These are phyloP conservation scores for Arthrobotrys entomopaga DNA, from an alignment of 2,329 filamentous ascomycete species.

Conservation along the genomic window DNA sequence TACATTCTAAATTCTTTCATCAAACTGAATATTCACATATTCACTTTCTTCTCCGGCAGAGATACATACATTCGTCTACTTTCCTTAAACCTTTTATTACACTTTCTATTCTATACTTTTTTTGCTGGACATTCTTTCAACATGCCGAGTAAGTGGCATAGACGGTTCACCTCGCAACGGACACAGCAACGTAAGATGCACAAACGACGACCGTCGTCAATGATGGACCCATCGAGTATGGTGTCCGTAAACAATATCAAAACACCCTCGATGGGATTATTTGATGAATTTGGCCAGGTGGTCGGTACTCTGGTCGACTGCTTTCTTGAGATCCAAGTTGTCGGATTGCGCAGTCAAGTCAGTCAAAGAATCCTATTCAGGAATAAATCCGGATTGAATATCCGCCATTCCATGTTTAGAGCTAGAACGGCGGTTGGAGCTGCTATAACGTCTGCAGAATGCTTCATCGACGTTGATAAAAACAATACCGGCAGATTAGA, in stretches of 20 bases:
- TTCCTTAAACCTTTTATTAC: constrained; percentile 5
- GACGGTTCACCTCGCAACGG: constrained; percentile 53
- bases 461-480: constrained; percentile 37
- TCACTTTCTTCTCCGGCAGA: constrained; percentile 38
- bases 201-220: constrained; percentile 39
- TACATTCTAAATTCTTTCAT: constrained; percentile 55
- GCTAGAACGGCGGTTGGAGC: constrained; percentile 31
- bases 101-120: constrained; percentile 17
- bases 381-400: constrained; percentile 33
- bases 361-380: constrained; percentile 50
- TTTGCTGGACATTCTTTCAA: constrained; percentile 46
- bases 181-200: constrained; percentile 50
- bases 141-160: constrained; percentile 54
- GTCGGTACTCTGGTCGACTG: constrained; percentile 48
- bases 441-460: constrained; percentile 46
- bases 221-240: constrained; percentile 21
- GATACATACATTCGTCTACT: constrained; percentile 30
- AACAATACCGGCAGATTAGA: constrained; percentile 15
- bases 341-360: constrained; percentile 36
- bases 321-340: constrained; percentile 38
- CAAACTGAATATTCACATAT: constrained; percentile 51
- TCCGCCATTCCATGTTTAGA: constrained; percentile 35
- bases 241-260: background rate
- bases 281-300: constrained; percentile 49
- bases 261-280: constrained; percentile 36